A percentile compares a stretch with the other conserved stretches of the same genome.
Evolutionary conservation across 805 yeast species (phyloP).

Genomic region (Nakazawaea pomicola): DNA sequence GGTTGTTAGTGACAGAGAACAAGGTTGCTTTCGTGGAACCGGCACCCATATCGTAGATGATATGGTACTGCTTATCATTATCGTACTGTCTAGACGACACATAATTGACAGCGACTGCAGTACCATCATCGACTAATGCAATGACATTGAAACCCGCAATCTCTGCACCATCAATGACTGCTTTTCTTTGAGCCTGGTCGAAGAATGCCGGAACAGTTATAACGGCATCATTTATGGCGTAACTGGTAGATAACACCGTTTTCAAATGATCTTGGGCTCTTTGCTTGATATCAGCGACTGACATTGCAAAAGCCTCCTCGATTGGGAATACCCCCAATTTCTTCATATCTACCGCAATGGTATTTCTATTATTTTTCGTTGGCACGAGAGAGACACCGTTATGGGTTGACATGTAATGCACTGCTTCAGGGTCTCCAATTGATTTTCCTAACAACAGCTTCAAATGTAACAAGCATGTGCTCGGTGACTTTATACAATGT

Average conservation of each 20-base stretch:
- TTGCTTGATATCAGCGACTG: conserved; percentile 53
- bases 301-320: conserved; percentile 87
- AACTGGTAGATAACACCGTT: conserved; percentile 41
- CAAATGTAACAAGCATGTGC: conserved; percentile 56
- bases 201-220: conserved; percentile 76
- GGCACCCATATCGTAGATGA: conserved; percentile 89
- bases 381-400: conserved; percentile 52
- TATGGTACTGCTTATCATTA: conserved; percentile 49
- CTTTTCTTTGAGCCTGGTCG: conserved; percentile 57
- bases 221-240: conserved; percentile 59
- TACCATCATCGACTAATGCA: conserved; percentile 80
- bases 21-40: conserved; percentile 86
- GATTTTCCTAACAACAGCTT: conserved; percentile 70
- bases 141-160: conserved; percentile 63
- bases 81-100: conserved; percentile 49
- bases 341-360: conserved; percentile 53
- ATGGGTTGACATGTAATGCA: conserved; percentile 45
- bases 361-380: conserved; percentile 38
- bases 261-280: conserved; percentile 63
- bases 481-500: conserved; percentile 69
- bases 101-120: conserved; percentile 85
- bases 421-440: conserved; percentile 38
- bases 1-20: conserved; percentile 51
- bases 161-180: conserved; percentile 66
- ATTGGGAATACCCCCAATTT: conserved; percentile 39